Percentiles rank a stretch among this genome's conserved stretches.
phyloP scores from a whole-genome alignment of 495 filamentous ascomycete species.

The Alectoria sarmentosa region DNA sequence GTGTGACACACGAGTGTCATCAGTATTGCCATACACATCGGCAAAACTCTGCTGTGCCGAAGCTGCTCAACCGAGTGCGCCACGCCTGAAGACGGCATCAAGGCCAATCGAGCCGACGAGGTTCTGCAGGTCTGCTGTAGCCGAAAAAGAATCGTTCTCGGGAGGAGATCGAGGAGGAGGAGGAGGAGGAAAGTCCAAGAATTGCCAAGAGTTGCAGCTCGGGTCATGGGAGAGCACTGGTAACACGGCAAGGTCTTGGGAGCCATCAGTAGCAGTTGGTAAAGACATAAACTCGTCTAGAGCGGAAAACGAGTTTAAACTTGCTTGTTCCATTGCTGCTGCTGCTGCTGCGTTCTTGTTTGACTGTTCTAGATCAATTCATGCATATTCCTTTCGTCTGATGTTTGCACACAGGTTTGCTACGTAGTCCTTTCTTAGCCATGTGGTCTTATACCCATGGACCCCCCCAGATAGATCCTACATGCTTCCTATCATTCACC shows the following conservation, averaged over 20 bases:
- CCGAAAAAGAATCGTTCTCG: neutral
- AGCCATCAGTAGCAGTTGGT: conserved; percentile 1
- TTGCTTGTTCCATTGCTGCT: neutral
- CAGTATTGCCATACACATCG: neutral
- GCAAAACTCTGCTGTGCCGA: neutral
- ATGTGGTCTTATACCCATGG: too few relatives aligned
- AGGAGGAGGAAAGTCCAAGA: conserved; percentile 11
- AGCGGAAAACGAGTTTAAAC: neutral
- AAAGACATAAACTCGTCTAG: neutral
- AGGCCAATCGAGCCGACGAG: neutral
- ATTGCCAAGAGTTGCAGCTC: conserved; percentile 13
- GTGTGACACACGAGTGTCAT: neutral
- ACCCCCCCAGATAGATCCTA: too few relatives aligned
- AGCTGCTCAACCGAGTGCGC: neutral
- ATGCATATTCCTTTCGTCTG: too few relatives aligned
- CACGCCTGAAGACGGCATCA: neutral
- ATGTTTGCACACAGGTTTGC: too few relatives aligned
- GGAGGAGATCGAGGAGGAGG: neutral
- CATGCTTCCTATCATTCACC: too few relatives aligned
- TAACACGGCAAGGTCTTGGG: conserved; percentile 10
- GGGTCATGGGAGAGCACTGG: conserved; percentile 16
- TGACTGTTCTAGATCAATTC: too few relatives aligned
- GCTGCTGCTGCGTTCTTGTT: too few relatives aligned
- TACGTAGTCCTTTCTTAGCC: too few relatives aligned
- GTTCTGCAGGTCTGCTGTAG: neutral